Evolutionary conservation across 2,329 filamentous ascomycete species (phyloP), one percentile per base, ranked within the genome.

Genomic region (Cladorrhinum sp.): DNA sequence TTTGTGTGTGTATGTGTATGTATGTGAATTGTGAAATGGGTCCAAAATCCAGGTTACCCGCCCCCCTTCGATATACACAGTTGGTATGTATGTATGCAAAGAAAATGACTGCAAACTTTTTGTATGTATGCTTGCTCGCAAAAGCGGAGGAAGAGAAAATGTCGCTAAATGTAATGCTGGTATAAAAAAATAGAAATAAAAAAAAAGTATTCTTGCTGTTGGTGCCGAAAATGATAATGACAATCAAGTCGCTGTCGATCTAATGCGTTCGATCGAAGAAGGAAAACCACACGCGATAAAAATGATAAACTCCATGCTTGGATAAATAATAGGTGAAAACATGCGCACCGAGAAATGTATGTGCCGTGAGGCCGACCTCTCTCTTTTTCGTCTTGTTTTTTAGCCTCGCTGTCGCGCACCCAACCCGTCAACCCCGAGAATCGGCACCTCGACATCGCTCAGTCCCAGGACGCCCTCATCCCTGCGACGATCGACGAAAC

Each of bases 401-500:
- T 63, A 67, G 24, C 61, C 66, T 23, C 62, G 56, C 26, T 63
- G 60, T 10, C 65, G 55, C 57, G 69, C 52, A 6, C 67, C 68
- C 67, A 89, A 84, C 2, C 85, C 82, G 65, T 90, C 87, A 5
- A 89, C 83, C 1, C 83, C 82, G 21, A 90, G 75, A 5, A 77
- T 80, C 2, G 87, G 87, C 48, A 88, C 86, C 73, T 94, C 90
- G 48, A 94, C 86, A 49, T 87, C 85, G 66, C 77, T 80, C 62
- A 91, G 82, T 0, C 79, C 78, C 1, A 84, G 80, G 9, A 92
- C 84, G 50, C 90, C 90, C 71, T 95, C 91, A 52, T 86, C 85
- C 56, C 86, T 86, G 58, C 91, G 82, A 51, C 90, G 81, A 61
- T 94, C 90, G 30, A 92, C 85, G 73, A 94, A 95, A 69, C 86